Evolutionary conservation across 2,329 filamentous ascomycete genomes (phyloP), one percentile per base, ranked within the genome.

Genomic region (Calonectria ilicicola): DNA sequence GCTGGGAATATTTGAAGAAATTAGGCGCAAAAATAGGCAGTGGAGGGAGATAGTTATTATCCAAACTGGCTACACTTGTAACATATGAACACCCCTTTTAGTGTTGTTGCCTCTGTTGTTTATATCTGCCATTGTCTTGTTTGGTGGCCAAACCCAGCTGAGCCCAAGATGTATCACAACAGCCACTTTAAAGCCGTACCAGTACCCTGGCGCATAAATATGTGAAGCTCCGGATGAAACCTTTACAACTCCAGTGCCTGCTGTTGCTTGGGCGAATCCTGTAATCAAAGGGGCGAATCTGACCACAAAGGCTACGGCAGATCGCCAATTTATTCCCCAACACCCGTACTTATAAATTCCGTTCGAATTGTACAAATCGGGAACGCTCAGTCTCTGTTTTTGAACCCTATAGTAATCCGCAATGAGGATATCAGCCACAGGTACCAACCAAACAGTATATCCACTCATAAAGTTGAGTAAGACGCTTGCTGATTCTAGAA

Each of bases 391-490:
- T 29, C 53, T 53, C 35, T 49, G 35, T 9, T 65, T 56, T 27
- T 69, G 63, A 51, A 69, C 53, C 21, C 46, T 3, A 17, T 65
- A 69, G 67, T 69, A 69, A 58, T 69, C 67, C 12, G 46, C 42
- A n/a, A 65, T 29, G 23, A 69, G 51, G 27, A 69, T 42, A 21
- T 60, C 67, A 27, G 60, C 60, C 14, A 65, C 38, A 15, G 67
- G 67, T 23, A 35, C 67, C 26, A 69, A 29, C 42, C 63, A 49
- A 21, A 49, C 38, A 2, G 67, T 56, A 46, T 69, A 69, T 26
- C 67, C 67, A 26, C 60, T 69, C 67, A 69, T 40, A 29, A 69
- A 69, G 19, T 62, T 49, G 4, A 69, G 53, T 32, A 69, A 27
- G 10, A 26, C 60, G 26, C 26, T 35, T 5, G 67, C 60, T 17